These are phyloP conservation scores for Pseudonitzschia multistriata DNA, from an alignment of 108 stramenopile species.

Conservation along the genomic window DNA sequence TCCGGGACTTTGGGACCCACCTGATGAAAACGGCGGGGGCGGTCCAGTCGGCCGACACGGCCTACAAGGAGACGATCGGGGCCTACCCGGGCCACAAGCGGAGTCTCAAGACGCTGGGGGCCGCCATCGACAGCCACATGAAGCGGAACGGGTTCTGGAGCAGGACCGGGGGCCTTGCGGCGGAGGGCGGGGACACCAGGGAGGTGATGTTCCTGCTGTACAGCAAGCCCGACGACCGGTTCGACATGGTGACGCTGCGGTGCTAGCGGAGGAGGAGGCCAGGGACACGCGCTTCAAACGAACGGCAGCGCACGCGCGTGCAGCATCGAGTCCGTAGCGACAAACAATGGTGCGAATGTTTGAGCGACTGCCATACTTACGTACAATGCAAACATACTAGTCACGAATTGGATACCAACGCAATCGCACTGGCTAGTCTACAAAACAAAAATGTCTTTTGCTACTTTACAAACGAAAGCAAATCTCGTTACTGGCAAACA, in stretches of 20 bases:
- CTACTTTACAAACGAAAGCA: no score
- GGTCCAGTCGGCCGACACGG: conserved; percentile 24
- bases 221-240: conserved; percentile 52
- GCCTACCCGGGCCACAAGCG: conserved; percentile 46
- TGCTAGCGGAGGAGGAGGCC: background rate
- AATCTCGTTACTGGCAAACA: no score
- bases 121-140: conserved; percentile 49
- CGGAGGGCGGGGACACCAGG: background rate
- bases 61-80: conserved; percentile 16
- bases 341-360: no score
- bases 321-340: background rate
- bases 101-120: conserved; percentile 45
- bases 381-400: no score
- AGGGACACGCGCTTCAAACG: no score
- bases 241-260: conserved; percentile 52
- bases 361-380: no score
- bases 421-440: no score
- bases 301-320: no score
- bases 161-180: background rate
- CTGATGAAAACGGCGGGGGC: conserved; percentile 36
- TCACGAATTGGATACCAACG: no score
- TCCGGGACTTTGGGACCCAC: conserved; percentile 52
- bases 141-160: conserved; percentile 38
- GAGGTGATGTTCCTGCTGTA: conserved; percentile 41
- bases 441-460: no score